These are phyloP conservation scores for Metschnikowia picachoensis DNA, from an alignment of 805 yeast genomes.

Conservation along the genomic window DNA sequence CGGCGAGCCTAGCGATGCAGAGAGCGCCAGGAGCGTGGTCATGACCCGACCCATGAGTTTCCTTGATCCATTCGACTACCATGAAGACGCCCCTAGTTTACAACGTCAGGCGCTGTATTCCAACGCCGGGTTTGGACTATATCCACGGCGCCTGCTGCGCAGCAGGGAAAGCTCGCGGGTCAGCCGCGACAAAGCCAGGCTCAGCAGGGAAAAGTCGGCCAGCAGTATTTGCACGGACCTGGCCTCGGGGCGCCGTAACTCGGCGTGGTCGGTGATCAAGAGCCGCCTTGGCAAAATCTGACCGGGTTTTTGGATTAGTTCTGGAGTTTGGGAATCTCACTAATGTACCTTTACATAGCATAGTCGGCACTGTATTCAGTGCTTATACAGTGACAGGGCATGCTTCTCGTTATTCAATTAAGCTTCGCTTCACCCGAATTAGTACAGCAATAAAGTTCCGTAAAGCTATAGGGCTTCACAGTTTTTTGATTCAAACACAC, in stretches of 20 bases:
- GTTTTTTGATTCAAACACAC: too few relatives aligned
- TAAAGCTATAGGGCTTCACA: too few relatives aligned
- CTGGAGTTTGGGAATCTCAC: background rate
- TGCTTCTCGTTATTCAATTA: too few relatives aligned
- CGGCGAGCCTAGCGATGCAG: background rate
- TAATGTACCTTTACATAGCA: too few relatives aligned
- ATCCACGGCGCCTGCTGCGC: background rate
- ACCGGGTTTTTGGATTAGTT: background rate
- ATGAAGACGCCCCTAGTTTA: conserved; percentile 4
- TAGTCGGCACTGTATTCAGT: too few relatives aligned
- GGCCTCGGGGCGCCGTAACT: conserved; percentile 1
- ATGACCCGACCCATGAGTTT: conserved; percentile 4
- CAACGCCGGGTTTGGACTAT: background rate
- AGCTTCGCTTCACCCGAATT: too few relatives aligned
- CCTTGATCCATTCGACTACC: conserved; percentile 11
- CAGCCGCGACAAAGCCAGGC: background rate
- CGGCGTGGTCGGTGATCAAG: conserved; percentile 6
- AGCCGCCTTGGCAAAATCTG: conserved; percentile 1
- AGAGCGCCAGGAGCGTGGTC: background rate
- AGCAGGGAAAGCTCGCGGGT: background rate
- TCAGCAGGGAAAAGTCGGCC: background rate
- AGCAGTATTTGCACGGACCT: background rate
- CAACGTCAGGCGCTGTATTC: background rate
- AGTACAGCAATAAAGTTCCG: too few relatives aligned
- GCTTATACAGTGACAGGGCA: too few relatives aligned